phyloP scores from a whole-genome alignment of 2,329 filamentous ascomycete species.

The Beauveria sp. region DNA sequence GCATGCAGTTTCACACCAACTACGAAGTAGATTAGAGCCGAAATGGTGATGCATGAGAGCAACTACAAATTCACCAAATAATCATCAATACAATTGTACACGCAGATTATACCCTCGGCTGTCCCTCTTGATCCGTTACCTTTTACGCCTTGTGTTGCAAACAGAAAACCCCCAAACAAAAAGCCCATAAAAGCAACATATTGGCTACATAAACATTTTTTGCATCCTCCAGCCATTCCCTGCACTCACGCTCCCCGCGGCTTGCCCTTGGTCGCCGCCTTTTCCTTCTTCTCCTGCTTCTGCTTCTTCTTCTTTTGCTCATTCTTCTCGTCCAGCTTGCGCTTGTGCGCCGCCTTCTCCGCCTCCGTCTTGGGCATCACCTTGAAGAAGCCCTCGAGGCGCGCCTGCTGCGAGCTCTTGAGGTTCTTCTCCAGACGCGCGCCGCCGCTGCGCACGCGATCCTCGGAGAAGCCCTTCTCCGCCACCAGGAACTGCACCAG shows the following conservation, averaged over 20 bases:
- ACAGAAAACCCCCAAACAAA: neutral
- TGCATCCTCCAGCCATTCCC: neutral
- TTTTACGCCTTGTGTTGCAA: conserved; percentile 3
- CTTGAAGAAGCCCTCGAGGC: conserved; percentile 96
- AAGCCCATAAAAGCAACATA: neutral
- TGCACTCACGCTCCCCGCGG: conserved; percentile 52
- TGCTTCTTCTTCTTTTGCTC: conserved; percentile 92
- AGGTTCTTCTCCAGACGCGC: conserved; percentile 79
- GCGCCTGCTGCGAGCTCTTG: conserved; percentile 82
- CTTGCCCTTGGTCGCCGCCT: conserved; percentile 84
- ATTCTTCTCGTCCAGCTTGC: conserved; percentile 87
- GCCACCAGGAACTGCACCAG: conserved; percentile 83
- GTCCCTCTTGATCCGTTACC: neutral
- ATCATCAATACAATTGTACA: neutral
- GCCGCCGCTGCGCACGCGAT: conserved; percentile 75
- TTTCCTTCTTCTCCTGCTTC: conserved; percentile 92
- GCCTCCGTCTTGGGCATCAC: conserved; percentile 79
- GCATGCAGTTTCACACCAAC: neutral
- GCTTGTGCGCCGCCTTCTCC: conserved; percentile 77
- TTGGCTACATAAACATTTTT: neutral
- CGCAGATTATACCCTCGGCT: neutral
- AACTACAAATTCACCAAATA: neutral
- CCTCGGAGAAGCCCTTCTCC: conserved; percentile 96
- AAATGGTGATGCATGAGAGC: neutral
- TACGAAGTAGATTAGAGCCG: neutral